Evolutionary conservation across 495 filamentous ascomycete genomes (phyloP), one percentile per base, ranked within the genome.

Genomic region (Aspergillus incahuasiensis): DNA sequence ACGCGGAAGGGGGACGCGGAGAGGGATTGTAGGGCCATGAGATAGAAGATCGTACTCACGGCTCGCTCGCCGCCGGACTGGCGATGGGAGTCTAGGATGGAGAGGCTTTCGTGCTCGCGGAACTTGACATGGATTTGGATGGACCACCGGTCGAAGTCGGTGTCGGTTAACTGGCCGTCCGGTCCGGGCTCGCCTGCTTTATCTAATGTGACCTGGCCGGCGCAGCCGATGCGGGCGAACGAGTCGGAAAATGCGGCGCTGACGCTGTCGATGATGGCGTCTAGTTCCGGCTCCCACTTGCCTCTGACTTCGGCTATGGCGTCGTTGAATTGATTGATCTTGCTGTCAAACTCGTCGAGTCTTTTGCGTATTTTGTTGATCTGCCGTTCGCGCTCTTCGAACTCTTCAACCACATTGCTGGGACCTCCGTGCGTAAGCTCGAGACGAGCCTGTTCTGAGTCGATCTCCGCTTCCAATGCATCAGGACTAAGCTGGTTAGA

Each of bases 1-100:
- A 97, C 94, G 51, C 94, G 91, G 85, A 99, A 99, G n/a, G 94
- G 94, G 2, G 90, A 88, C 59, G 90, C 89, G 3, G 94, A 92
- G 60, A 97, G 85, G 16, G 89, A 88, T 69, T 99, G 94, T 8
- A 99, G 81, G 1, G 95, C 89, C 92, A 99, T 97, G 57, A 99
- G 89, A 71, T 97, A 99, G 81, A 97, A 99, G 66, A 99, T 96
- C 2, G 94, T 99, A 28, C 88, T 92, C 30, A 99, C 94, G 22
- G 94, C 91, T 38, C 95, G 86, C 74, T 99, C 94, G 52, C 94
- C 94, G 57, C 94, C 94, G 18, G 91, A 96, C 70, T 99, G 94
- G 28, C 95, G 90, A 68, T 97, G 91, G 21, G 88, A 84, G 68
- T 92, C 85, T 6, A 99, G 82, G 19, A 89, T 73, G 40, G 92